Evolutionary conservation across 257 asterid genomes (phyloP), one percentile per base, ranked within the genome.

Genomic region (Solanum pennellii): DNA sequence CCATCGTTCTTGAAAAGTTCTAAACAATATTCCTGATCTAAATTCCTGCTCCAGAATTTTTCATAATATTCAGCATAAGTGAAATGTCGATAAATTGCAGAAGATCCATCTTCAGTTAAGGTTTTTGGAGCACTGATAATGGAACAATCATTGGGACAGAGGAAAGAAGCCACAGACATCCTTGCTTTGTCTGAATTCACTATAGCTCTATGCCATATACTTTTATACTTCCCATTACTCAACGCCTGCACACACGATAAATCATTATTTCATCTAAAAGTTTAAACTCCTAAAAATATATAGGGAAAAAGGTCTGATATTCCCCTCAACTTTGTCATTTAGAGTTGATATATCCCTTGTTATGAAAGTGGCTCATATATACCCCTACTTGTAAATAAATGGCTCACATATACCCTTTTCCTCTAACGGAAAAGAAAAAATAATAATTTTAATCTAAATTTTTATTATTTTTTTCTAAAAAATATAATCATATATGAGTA

Each of bases 131-230:
- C 95, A 10, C 95, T 94, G 5, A 96, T 92, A 13, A 88, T 42
- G 6, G 99, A 93, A 0, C 74, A 79, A 66, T 96, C 91, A 18
- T 94, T 90, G 3, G 99, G 99, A 89, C 98, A 95, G 39, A 96
- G 95, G 88, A 96, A 95, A 11, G 99, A 96, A 80, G 98, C 98
- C 45, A 96, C 90, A 0, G 99, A 96, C 66, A 96, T 89, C 56
- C 99, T 90, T 45, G 95, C 73, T n/a, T 86, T 89, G 15, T 94
- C 92, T 0, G 95, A 89, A 87, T 96, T 96, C 21, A 96, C 99
- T 2, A 94, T 86, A 5, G 98, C 99, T 49, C 99, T 91, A 80
- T 96, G 99, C 98, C 99, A 94, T 56, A 96, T 95, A 16, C 99
- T 96, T 71, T 89, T 96, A 88, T 96, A 96, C 84, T 90, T 90